Conservation (phyloP, 225 moss, liverwort and hornwort genomes). For the Thuidium tamariscinum region DNA sequence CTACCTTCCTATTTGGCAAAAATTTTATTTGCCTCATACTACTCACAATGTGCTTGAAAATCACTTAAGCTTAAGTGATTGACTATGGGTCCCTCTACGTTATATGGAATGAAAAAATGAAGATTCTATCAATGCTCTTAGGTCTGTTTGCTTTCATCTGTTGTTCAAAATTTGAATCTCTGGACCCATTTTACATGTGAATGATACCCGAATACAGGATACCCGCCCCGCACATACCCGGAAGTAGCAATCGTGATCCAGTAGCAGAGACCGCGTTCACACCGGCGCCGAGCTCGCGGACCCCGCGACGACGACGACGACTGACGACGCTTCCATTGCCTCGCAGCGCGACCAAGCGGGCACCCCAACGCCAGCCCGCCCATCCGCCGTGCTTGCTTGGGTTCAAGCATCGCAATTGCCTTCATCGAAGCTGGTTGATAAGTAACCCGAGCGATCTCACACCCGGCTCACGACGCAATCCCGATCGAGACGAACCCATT, state of each 20-base stretch:
- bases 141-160: no score
- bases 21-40: no score
- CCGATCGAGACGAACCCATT: neutral
- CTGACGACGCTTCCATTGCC: neutral
- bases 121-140: no score
- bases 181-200: no score
- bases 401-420: neutral
- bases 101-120: no score
- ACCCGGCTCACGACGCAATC: neutral
- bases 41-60: no score
- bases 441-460: neutral
- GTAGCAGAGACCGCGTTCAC: neutral
- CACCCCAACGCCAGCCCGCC: neutral
- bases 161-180: no score
- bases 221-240: neutral
- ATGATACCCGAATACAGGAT: neutral
- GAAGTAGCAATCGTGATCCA: neutral
- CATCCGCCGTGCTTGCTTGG: neutral
- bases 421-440: neutral
- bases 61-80: no score
- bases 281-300: neutral
- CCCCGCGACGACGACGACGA: neutral
- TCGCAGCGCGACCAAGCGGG: neutral
- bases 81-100: no score
- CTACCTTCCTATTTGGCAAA: no score